Percentiles rank a stretch among this genome's conserved stretches.
Evolutionary conservation across 306 rosid genomes (phyloP).

Genomic region (Castanea crenata): DNA sequence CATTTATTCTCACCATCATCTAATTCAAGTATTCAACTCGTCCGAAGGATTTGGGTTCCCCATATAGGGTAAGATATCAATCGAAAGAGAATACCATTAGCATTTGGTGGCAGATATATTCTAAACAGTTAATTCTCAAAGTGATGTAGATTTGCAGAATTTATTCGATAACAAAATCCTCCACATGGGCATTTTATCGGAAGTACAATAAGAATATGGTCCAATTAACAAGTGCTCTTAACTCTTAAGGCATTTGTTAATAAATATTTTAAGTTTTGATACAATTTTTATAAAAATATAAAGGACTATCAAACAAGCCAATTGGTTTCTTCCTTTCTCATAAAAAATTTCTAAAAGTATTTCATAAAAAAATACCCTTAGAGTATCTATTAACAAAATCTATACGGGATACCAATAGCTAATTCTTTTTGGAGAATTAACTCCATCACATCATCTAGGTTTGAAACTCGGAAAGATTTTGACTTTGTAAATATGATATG

Average conservation of each 20-base stretch:
- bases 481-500: not conserved
- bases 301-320: too few species aligned
- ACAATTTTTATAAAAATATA: too few species aligned
- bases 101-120: slow-evolving; percentile 27
- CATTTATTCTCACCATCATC: slow-evolving; percentile 9
- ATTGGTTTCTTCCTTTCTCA: too few species aligned
- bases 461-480: not conserved
- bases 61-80: slow-evolving; percentile 48
- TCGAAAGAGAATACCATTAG: slow-evolving; percentile 15
- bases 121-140: slow-evolving; percentile 1
- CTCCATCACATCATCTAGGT: not conserved
- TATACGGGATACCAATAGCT: not conserved
- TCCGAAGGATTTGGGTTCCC: slow-evolving; percentile 55
- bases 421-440: not conserved
- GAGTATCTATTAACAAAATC: too few species aligned
- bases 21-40: slow-evolving; percentile 9
- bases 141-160: not conserved
- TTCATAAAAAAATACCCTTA: too few species aligned
- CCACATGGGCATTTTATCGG: not conserved
- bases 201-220: not conserved
- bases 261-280: too few species aligned
- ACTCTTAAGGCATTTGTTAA: too few species aligned
- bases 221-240: too few species aligned
- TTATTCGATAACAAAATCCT: not conserved
- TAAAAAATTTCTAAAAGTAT: too few species aligned